Evolutionary conservation across 805 yeast species (phyloP).

Genomic region (Sugiyamaella floridensis): DNA sequence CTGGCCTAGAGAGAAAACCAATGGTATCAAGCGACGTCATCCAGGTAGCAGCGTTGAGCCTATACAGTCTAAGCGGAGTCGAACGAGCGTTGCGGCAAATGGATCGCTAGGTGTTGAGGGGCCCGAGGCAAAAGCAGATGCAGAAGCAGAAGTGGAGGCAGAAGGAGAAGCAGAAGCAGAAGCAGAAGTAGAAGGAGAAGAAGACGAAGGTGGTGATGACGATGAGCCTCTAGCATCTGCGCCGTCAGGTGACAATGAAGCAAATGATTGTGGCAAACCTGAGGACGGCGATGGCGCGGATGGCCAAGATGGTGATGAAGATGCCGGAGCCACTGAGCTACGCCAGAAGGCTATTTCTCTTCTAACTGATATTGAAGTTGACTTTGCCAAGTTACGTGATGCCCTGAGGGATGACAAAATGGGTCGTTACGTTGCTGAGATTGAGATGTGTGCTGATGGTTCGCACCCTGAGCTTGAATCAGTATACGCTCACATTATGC

Average conservation of each 20-base stretch:
- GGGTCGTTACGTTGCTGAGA: slow-evolving; percentile 67
- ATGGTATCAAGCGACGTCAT: not conserved
- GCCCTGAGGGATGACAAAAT: slow-evolving; percentile 77
- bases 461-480: slow-evolving; percentile 83
- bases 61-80: not conserved
- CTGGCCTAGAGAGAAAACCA: not conserved
- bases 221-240: not conserved
- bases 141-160: not conserved
- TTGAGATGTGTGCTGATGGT: slow-evolving; percentile 80
- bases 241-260: slow-evolving; percentile 21
- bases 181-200: not conserved
- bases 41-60: not conserved
- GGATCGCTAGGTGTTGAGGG: not conserved
- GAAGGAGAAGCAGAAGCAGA: not conserved
- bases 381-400: slow-evolving; percentile 82
- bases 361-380: slow-evolving; percentile 72
- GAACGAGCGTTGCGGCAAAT: not conserved
- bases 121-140: not conserved
- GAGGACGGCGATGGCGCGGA: slow-evolving; percentile 24
- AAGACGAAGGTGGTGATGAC: slow-evolving; percentile 1
- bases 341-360: slow-evolving; percentile 62
- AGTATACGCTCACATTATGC: slow-evolving; percentile 63
- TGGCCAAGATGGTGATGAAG: slow-evolving; percentile 22
- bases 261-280: not conserved
- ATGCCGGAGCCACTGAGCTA: slow-evolving; percentile 21